phyloP scores from a whole-genome alignment of 768 basidiomycete genomes.

The Cantharellus anzutake region DNA sequence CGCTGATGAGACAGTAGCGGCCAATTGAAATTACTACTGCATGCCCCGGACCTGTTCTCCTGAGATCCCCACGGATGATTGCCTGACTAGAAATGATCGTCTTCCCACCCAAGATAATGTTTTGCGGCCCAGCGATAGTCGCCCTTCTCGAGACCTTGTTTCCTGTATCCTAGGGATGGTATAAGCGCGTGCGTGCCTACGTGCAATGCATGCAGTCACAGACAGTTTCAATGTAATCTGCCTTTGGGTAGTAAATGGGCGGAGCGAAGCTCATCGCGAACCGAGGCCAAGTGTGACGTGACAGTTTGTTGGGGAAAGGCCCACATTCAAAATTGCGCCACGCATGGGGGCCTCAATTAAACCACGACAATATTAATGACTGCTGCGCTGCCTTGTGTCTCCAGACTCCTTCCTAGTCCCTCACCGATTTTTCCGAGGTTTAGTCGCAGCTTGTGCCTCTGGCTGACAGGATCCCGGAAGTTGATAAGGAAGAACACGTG shows the following conservation, averaged over 20 bases:
- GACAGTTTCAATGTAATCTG: conserved; percentile 82
- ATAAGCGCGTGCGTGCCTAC: neutral
- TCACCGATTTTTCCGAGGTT: no score
- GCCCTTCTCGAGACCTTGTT: conserved; percentile 91
- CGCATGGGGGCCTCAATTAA: no score
- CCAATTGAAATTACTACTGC: conserved; percentile 88
- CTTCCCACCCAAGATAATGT: conserved; percentile 94
- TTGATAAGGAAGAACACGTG: no score
- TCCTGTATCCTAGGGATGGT: conserved; percentile 57
- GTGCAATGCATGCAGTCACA: neutral
- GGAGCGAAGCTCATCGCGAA: conserved; percentile 22
- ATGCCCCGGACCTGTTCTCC: conserved; percentile 76
- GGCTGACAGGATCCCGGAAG: no score
- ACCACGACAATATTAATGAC: no score
- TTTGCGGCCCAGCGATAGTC: conserved; percentile 81
- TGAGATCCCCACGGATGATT: conserved; percentile 84
- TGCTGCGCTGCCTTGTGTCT: no score
- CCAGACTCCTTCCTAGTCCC: no score
- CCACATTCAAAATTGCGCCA: no score
- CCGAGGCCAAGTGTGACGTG: neutral
- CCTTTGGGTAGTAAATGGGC: conserved; percentile 55
- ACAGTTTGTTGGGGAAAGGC: no score
- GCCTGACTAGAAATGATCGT: conserved; percentile 83
- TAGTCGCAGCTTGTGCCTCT: no score
- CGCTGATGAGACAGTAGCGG: conserved; percentile 79